phyloP scores from a whole-genome alignment of 305 asterid species.

The Fraxinus platypoda region DNA sequence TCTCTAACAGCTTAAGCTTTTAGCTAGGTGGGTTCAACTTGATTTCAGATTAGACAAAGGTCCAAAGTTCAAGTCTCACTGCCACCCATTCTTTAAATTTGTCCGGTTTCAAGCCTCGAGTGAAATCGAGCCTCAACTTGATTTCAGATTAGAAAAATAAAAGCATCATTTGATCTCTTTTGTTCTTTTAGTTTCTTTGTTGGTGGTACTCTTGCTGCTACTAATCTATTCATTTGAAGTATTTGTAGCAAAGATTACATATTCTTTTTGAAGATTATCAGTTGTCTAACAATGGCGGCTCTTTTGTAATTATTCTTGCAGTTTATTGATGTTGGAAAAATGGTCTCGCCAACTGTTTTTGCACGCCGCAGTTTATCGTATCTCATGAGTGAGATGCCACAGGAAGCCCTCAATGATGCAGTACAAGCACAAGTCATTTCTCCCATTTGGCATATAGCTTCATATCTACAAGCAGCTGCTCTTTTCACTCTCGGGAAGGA shows the following conservation, averaged over 20 bases:
- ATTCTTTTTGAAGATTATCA: neutral
- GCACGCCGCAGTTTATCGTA: constrained; percentile 89
- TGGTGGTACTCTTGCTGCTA: neutral
- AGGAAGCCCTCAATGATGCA: constrained; percentile 84
- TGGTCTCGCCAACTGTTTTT: constrained; percentile 88
- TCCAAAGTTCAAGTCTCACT: neutral
- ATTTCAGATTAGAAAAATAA: no score
- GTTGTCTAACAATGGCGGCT: neutral
- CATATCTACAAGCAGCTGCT: constrained; percentile 84
- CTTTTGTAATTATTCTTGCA: constrained; percentile 32
- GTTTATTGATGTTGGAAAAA: constrained; percentile 86
- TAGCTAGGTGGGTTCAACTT: neutral
- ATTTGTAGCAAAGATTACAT: neutral
- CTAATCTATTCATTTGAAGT: neutral
- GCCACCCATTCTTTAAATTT: neutral
- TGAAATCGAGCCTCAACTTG: neutral
- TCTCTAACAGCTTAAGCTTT: neutral
- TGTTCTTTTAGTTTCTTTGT: neutral
- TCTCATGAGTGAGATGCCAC: constrained; percentile 79
- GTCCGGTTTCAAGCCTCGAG: neutral
- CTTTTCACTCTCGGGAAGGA: constrained; percentile 82
- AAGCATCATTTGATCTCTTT: neutral
- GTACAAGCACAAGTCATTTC: constrained; percentile 93
- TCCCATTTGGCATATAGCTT: constrained; percentile 93
- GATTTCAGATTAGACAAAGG: neutral